Conservation (phyloP, 768 basidiomycete species). For the Suillus bovinus region DNA sequence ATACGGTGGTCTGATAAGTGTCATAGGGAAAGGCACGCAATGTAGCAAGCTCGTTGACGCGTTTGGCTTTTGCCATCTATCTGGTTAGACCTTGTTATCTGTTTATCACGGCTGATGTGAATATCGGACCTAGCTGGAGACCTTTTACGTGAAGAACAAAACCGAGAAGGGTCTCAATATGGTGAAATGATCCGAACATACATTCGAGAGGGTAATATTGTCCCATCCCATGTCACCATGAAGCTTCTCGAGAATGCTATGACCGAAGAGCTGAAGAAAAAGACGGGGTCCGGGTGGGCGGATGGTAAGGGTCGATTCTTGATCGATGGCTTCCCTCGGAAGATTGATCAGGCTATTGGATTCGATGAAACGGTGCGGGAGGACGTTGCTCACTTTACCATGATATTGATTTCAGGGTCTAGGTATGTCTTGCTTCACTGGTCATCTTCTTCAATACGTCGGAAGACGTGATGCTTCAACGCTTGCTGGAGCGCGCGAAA, state of each 20-base stretch:
- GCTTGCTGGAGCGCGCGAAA: conserved; percentile 87
- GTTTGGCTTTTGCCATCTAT: conserved; percentile 90
- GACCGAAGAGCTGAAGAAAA: conserved; percentile 53
- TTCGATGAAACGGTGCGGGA: conserved; percentile 80
- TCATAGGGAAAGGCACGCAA: conserved; percentile 92
- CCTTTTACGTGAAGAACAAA: conserved; percentile 92
- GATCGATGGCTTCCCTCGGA: conserved; percentile 96
- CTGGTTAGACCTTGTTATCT: conserved; percentile 52
- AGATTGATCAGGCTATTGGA: conserved; percentile 95
- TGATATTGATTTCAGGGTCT: conserved; percentile 2
- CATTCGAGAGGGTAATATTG: conserved; percentile 91
- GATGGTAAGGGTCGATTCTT: conserved; percentile 83
- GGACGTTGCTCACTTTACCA: not conserved
- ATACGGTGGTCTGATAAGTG: conserved; percentile 11
- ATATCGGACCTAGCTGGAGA: conserved; percentile 73
- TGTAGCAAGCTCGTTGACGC: conserved; percentile 81
- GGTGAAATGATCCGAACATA: conserved; percentile 83
- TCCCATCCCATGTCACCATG: conserved; percentile 96
- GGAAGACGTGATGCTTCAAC: conserved; percentile 82
- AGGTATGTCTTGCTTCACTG: conserved; percentile 81
- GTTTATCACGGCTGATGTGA: conserved; percentile 1
- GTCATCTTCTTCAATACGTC: conserved; percentile 88
- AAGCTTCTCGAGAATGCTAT: conserved; percentile 95
- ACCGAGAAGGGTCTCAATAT: conserved; percentile 78
- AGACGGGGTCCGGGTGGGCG: conserved; percentile 58